phyloP scores from a whole-genome alignment of 1,284 basidiomycete species.

The Ustilago curta region DNA sequence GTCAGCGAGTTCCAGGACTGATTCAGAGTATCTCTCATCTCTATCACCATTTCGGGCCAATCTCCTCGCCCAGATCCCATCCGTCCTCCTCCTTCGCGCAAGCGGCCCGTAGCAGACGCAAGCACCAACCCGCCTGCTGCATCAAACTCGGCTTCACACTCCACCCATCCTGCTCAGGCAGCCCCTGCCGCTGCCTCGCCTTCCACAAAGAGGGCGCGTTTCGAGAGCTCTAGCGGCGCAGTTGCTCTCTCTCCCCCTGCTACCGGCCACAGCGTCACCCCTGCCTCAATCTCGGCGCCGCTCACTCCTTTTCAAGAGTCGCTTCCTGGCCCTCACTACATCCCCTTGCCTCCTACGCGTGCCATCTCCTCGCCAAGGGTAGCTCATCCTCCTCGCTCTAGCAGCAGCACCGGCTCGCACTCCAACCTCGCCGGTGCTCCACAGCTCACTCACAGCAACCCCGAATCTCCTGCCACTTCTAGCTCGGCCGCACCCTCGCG shows the following conservation, averaged over 20 bases:
- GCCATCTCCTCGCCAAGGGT: constrained; percentile 30
- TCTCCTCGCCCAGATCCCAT: constrained; percentile 20
- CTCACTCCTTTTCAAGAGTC: constrained; percentile 30
- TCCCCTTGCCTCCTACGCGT: constrained; percentile 33
- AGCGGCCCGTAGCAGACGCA: constrained; percentile 36
- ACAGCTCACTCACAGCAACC: constrained; percentile 11
- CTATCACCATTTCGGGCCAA: constrained; percentile 44
- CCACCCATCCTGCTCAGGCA: constrained; percentile 14
- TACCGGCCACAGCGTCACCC: not conserved
- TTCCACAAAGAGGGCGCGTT: constrained; percentile 46
- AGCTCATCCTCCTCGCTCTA: constrained; percentile 16
- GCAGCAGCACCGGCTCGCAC: constrained; percentile 18
- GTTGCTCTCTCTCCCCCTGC: constrained; percentile 11
- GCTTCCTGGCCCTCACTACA: constrained; percentile 34
- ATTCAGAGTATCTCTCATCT: constrained; percentile 23
- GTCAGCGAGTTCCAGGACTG: constrained; percentile 24
- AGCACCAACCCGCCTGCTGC: constrained; percentile 2
- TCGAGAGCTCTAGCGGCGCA: constrained; percentile 35
- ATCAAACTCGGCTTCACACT: constrained; percentile 12
- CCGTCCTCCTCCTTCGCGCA: constrained; percentile 38
- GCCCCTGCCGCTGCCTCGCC: constrained; percentile 35
- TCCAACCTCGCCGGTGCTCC: not conserved
- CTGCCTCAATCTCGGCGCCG: not conserved
- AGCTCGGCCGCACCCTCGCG: constrained; percentile 15
- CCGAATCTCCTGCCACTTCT: constrained; percentile 23